These are phyloP conservation scores for Lyophyllum atratum DNA, from an alignment of 768 basidiomycete genomes.

Conservation along the genomic window DNA sequence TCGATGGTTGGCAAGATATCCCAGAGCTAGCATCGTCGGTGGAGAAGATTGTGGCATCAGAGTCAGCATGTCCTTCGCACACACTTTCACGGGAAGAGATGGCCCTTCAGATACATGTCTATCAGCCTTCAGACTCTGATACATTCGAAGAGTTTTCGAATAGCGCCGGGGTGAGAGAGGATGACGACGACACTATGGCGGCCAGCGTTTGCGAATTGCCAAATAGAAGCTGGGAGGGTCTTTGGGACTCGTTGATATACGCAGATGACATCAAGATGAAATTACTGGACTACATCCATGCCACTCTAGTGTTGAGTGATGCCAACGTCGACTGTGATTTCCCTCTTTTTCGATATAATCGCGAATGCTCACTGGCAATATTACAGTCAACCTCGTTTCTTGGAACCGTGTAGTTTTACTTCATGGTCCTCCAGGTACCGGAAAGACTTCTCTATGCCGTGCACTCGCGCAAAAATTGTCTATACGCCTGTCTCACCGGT, in stretches of 20 bases:
- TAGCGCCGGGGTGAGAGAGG: conserved; percentile 49
- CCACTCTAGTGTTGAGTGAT: conserved; percentile 91
- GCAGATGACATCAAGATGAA: conserved; percentile 79
- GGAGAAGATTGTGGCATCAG: conserved; percentile 74
- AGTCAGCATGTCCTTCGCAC: conserved; percentile 59
- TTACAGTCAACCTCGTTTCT: conserved; percentile 83
- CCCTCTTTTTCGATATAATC: neutral
- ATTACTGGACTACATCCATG: conserved; percentile 92
- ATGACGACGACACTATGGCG: conserved; percentile 81
- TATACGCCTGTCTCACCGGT: conserved; percentile 87
- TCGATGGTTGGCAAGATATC: conserved; percentile 81
- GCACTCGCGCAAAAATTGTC: conserved; percentile 95
- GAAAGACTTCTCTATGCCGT: conserved; percentile 93
- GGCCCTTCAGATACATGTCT: conserved; percentile 81
- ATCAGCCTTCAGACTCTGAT: conserved; percentile 74
- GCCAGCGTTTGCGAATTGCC: conserved; percentile 92
- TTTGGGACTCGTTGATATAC: conserved; percentile 94
- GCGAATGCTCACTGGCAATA: conserved; percentile 5
- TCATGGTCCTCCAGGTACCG: conserved; percentile 97
- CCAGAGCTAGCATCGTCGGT: conserved; percentile 72
- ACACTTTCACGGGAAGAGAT: conserved; percentile 59
- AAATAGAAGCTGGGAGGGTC: conserved; percentile 78
- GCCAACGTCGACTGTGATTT: conserved; percentile 78
- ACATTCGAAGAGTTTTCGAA: conserved; percentile 75
- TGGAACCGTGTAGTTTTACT: conserved; percentile 96